phyloP scores from a whole-genome alignment of 192 early-diverging fungal species.

The Geosiphon pyriformis region DNA sequence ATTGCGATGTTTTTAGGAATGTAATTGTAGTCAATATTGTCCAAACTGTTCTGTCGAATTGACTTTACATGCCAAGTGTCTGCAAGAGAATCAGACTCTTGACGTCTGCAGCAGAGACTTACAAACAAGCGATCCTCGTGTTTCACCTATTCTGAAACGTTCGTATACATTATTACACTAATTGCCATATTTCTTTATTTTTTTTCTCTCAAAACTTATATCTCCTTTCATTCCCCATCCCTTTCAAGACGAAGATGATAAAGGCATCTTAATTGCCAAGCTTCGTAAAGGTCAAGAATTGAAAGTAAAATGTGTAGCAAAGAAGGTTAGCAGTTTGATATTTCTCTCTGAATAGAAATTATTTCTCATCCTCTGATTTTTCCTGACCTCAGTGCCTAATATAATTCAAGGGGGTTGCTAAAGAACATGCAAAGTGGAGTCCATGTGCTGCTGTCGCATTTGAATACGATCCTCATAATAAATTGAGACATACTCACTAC shows the following conservation, averaged over 20 bases:
- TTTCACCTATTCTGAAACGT: constrained; percentile 63
- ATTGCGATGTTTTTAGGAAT: constrained; percentile 45
- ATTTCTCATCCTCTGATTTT: not conserved
- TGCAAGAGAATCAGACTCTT: constrained; percentile 64
- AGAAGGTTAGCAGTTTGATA: constrained; percentile 61
- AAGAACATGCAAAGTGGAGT: constrained; percentile 98
- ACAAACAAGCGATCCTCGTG: constrained; percentile 63
- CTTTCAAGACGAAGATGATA: constrained; percentile 43
- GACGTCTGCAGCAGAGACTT: constrained; percentile 82
- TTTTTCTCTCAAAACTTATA: constrained; percentile 28
- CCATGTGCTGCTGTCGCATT: constrained; percentile 85
- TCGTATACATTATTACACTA: not conserved
- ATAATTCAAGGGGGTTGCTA: constrained; percentile 69
- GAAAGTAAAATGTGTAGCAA: constrained; percentile 85
- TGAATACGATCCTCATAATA: constrained; percentile 98
- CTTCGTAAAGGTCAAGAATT: constrained; percentile 91
- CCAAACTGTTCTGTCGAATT: constrained; percentile 87
- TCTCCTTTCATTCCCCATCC: too few relatives aligned
- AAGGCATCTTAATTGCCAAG: constrained; percentile 80
- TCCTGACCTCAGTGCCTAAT: not conserved
- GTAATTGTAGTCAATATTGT: constrained; percentile 78
- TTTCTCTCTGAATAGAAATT: not conserved
- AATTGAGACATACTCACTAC: constrained; percentile 80
- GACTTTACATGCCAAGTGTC: constrained; percentile 79
- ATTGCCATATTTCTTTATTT: constrained; percentile 21